Conservation (phyloP, 768 basidiomycete species). For the Astraeus odoratus region DNA sequence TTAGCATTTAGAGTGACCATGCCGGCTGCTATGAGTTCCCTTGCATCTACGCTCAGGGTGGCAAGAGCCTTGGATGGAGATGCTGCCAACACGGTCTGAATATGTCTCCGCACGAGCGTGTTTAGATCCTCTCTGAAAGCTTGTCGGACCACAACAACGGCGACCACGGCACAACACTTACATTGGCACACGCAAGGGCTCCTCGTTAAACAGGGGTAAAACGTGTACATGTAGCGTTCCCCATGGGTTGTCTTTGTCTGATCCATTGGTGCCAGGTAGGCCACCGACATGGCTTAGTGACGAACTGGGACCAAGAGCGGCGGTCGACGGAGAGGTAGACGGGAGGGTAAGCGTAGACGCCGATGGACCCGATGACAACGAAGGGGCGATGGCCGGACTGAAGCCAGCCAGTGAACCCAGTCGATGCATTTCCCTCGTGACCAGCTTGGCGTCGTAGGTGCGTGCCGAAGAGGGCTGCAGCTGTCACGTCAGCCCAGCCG, state of each 20-base stretch:
- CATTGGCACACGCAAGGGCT: conserved; percentile 81
- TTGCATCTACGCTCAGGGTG: conserved; percentile 69
- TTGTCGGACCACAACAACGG: conserved; percentile 6
- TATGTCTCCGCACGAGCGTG: conserved; percentile 69
- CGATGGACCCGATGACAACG: conserved; percentile 37
- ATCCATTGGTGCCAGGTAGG: conserved; percentile 20
- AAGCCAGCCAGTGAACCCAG: conserved; percentile 57
- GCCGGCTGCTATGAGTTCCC: conserved; percentile 77
- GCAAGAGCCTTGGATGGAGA: conserved; percentile 69
- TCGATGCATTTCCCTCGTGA: conserved; percentile 81
- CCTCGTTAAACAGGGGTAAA: conserved; percentile 87
- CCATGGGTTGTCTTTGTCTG: conserved; percentile 68
- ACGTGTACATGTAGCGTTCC: conserved; percentile 79
- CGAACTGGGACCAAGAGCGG: conserved; percentile 24
- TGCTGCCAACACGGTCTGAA: conserved; percentile 63
- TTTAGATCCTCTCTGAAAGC: conserved; percentile 80
- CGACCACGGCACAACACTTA: conserved; percentile 29
- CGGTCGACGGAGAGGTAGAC: conserved; percentile 33
- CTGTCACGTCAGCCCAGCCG: too few relatives aligned
- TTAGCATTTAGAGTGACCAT: conserved; percentile 92
- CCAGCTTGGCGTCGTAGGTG: conserved; percentile 74
- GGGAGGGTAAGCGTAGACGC: conserved; percentile 39
- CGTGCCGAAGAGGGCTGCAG: conserved; percentile 52
- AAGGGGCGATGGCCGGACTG: conserved; percentile 35
- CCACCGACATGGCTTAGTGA: conserved; percentile 23